These are phyloP conservation scores for Penicillium sclerotigenum DNA, from an alignment of 2,329 filamentous ascomycete genomes.

Conservation along the genomic window DNA sequence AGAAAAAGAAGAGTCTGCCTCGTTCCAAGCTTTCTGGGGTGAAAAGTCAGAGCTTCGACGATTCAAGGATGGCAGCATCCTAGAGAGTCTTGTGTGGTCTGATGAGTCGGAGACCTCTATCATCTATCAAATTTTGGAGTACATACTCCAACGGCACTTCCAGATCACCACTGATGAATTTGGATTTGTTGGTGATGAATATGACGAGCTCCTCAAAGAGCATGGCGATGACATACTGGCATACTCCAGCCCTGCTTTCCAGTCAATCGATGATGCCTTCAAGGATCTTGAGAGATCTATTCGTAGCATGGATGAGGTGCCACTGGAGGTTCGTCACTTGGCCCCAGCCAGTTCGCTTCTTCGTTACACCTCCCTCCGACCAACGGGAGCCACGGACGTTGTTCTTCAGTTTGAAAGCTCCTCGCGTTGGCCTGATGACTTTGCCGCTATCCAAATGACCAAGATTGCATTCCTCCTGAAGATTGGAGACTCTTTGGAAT, in stretches of 20 bases:
- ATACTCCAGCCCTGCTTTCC: slow-evolving; percentile 56
- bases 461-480: slow-evolving; percentile 83
- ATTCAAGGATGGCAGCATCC: slow-evolving; percentile 91
- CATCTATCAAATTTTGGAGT: slow-evolving; percentile 73
- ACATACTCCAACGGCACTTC: slow-evolving; percentile 69
- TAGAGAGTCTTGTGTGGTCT: slow-evolving; percentile 86
- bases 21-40: slow-evolving; percentile 91
- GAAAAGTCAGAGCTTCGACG: slow-evolving; percentile 87
- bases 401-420: slow-evolving; percentile 91
- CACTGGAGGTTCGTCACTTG: slow-evolving; percentile 80
- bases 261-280: slow-evolving; percentile 67
- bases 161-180: slow-evolving; percentile 56
- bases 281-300: slow-evolving; percentile 71
- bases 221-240: slow-evolving; percentile 38
- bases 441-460: slow-evolving; percentile 85
- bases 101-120: slow-evolving; percentile 61
- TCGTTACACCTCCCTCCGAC: slow-evolving; percentile 61
- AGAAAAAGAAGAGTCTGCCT: slow-evolving; percentile 74
- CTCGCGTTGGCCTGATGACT: slow-evolving; percentile 86
- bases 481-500: slow-evolving; percentile 69
- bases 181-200: slow-evolving; percentile 50
- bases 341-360: slow-evolving; percentile 69
- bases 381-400: slow-evolving; percentile 63
- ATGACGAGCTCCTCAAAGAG: slow-evolving; percentile 39
- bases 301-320: slow-evolving; percentile 74